Base-by-base conservation (phyloP, 768 basidiomycete species). In the Lactifluus hygrophoroides region DNA sequence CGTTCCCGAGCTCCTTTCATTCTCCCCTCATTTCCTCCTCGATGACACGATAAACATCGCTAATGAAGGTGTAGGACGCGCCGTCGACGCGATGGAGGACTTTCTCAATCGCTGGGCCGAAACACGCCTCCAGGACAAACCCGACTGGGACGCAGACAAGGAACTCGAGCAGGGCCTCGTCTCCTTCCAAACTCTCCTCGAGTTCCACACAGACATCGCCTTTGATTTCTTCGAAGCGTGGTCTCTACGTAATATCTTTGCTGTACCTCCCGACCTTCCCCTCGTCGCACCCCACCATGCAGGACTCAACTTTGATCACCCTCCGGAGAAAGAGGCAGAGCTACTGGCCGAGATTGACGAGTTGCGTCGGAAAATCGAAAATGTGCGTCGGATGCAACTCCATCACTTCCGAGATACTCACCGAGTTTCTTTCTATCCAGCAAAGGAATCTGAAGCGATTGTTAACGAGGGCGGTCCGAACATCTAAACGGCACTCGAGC, bases 221-320 rank as follows among this genome's bases (percentile, higher is more conserved):
- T 90, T 94, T 59, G 93, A 96, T 69, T 88, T 86, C 67, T 90
- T 96, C 65, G 92, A 93, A 71, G 85, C 84, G 0, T 95, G 93
- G 92, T 85, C 83, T 11, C 70, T 93, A 66, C 76, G 91, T 42
- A 96, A 95, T 71, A 87, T 93, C 56, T 95, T 95, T 66, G 80
- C 83, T 51, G 78, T 93, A 16, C 81, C 85, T 0, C 75, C 80
- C 3, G 82, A 84, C 59, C 66, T 90, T 34, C 84, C 84, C 0
- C 73, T 91, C 32, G 82, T 91, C 14, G 77, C 84, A 4, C 87
- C 87, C 3, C 89, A 90, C 66, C 92, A 94, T 56, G 77, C 78
- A 51, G 80, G 81, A 0, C 72, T 92, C 30, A 80, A 92, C 70
- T 75, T 94, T 53, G 78, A 79, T 2, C 69, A 75, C 30, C 78